These are phyloP conservation scores for Sporothrix euskadiensis DNA, from an alignment of 2,329 filamentous ascomycete species.

Conservation along the genomic window DNA sequence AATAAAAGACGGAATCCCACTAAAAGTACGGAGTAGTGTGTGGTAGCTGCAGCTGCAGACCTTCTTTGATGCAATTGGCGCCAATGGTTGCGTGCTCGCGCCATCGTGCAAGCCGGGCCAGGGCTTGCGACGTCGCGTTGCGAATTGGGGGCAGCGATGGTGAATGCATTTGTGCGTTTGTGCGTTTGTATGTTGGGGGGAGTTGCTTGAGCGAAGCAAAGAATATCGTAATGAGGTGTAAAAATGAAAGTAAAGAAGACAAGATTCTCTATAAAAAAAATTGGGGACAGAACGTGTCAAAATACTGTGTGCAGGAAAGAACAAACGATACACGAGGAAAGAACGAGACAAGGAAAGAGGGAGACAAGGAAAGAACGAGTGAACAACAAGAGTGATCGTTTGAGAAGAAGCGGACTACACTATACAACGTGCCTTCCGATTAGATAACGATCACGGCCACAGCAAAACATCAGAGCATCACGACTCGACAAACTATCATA, in stretches of 20 bases:
- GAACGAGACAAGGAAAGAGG: background rate
- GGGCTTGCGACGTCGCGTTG: conserved; percentile 26
- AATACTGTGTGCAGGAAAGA: background rate
- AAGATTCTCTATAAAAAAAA: background rate
- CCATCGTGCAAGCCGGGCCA: conserved; percentile 23
- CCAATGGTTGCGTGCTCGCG: conserved; percentile 28
- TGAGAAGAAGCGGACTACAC: background rate
- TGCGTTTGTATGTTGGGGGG: background rate
- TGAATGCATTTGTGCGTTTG: background rate
- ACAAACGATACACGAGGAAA: background rate
- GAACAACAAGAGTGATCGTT: conserved; percentile 10
- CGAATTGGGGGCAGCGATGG: conserved; percentile 26
- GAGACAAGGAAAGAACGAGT: background rate
- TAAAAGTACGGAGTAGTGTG: background rate
- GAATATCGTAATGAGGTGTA: background rate
- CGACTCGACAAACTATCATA: background rate
- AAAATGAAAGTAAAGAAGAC: background rate
- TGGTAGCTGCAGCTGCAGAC: background rate
- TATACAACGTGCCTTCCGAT: background rate
- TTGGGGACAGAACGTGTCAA: background rate
- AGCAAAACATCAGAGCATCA: background rate
- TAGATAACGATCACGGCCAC: background rate
- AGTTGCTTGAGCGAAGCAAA: background rate
- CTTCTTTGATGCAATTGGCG: conserved; percentile 28
- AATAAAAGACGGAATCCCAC: background rate